These are phyloP conservation scores for Deuterostichococcus epilithicus DNA, from an alignment of 139 green algal genomes.

Conservation along the genomic window DNA sequence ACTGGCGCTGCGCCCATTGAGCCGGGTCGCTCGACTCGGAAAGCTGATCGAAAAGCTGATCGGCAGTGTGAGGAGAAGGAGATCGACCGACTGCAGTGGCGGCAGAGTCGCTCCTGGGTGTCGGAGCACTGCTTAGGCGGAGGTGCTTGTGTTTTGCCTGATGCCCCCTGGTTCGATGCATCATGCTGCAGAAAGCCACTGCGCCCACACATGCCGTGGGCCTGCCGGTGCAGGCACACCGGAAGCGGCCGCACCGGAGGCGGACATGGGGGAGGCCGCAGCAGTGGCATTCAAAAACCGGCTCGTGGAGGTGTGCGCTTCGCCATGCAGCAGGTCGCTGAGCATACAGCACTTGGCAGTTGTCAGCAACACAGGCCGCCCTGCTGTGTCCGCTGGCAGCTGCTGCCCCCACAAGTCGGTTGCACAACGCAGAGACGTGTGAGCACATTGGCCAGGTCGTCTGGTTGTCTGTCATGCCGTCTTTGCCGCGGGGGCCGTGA, in stretches of 20 bases:
- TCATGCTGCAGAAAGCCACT: constrained; percentile 6
- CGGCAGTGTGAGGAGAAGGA: no score
- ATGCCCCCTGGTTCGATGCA: background rate
- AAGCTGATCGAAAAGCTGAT: no score
- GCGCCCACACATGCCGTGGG: background rate
- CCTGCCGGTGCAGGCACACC: background rate
- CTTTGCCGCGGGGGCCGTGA: no score
- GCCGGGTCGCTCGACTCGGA: background rate
- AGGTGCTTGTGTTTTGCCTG: background rate
- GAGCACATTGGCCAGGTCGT: no score
- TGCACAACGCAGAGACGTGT: no score
- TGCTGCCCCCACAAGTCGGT: no score
- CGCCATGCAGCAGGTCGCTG: background rate
- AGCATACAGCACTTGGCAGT: background rate
- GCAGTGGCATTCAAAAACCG: constrained; percentile 33
- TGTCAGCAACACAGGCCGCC: no score
- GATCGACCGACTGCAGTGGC: no score
- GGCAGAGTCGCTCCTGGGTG: background rate
- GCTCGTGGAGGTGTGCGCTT: constrained; percentile 3
- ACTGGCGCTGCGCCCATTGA: background rate
- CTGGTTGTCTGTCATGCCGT: no score
- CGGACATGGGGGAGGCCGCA: constrained; percentile 4
- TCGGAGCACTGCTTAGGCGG: background rate
- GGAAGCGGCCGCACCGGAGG: background rate
- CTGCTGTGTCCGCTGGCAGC: no score